Percentiles rank a stretch among this genome's conserved stretches.
Conservation (phyloP, 2,329 filamentous ascomycete species). For the Pezicula radicicola region DNA sequence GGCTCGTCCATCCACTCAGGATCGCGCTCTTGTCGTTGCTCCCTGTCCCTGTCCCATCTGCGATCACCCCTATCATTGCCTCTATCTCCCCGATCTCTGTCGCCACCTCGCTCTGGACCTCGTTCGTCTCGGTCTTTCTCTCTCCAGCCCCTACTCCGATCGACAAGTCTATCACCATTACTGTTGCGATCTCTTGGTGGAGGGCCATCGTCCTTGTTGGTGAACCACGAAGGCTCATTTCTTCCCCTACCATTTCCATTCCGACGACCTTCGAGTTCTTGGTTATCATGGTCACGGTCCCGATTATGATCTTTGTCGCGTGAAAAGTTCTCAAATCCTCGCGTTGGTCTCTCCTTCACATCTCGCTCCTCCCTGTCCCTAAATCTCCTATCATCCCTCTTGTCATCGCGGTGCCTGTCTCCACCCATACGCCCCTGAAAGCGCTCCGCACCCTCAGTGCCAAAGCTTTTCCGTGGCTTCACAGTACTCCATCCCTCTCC, state of each 20-base stretch:
- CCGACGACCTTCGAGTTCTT: slow-evolving; percentile 52
- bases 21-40: slow-evolving; percentile 69
- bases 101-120: slow-evolving; percentile 7
- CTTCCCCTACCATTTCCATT: slow-evolving; percentile 64
- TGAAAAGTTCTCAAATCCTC: slow-evolving; percentile 47
- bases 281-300: slow-evolving; percentile 46
- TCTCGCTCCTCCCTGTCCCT: slow-evolving; percentile 56
- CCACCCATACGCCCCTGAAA: slow-evolving; percentile 65
- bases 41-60: slow-evolving; percentile 46
- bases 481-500: slow-evolving; percentile 73
- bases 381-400: slow-evolving; percentile 36
- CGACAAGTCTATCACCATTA: slow-evolving; percentile 27
- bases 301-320: slow-evolving; percentile 48
- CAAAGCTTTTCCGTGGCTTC: slow-evolving; percentile 72
- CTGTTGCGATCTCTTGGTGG: slow-evolving; percentile 27
- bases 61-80: slow-evolving; percentile 18
- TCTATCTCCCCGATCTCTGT: slow-evolving; percentile 16
- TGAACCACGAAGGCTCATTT: slow-evolving; percentile 71
- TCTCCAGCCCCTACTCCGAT: slow-evolving; percentile 34
- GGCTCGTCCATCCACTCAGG: slow-evolving; percentile 88
- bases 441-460: slow-evolving; percentile 68
- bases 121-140: slow-evolving; percentile 35
- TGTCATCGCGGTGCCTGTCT: slow-evolving; percentile 37
- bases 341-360: slow-evolving; percentile 41
- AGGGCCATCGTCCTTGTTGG: slow-evolving; percentile 38